Evolutionary conservation across 768 basidiomycete genomes (phyloP), one percentile per base, ranked within the genome.

Genomic region (Tricholoma matsutake): DNA sequence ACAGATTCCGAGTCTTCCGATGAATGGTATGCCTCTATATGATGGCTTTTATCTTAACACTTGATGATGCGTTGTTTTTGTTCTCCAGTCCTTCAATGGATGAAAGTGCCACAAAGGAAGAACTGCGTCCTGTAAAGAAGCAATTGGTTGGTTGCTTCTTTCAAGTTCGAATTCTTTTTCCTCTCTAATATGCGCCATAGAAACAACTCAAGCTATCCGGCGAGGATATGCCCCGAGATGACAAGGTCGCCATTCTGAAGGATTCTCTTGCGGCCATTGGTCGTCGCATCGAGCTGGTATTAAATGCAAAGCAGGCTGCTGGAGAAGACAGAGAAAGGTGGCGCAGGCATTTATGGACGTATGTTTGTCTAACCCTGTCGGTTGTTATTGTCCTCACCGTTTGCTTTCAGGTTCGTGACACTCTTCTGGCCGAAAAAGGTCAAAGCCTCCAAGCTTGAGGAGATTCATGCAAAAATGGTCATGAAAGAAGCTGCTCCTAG

Each of bases 391-490:
- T 55, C 25, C 58, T 56, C 16, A 54, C 56, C 25, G 14, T 56
- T 45, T 60, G 51, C 8, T 60, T 13, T 10, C 68, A 95, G 93
- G 35, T 98, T 98, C 65, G 94, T 97, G 51, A 95, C 94, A 2
- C 81, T 94, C 58, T 98, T 98, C 76, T 98, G 96, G 96, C 96
- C 96, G 5, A 92, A 96, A 80, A 93, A 96, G 75, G 95, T 98
- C 65, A 94, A 91, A 72, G 93, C 94, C 11, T 86, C 85, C 14
- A 97, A 97, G 74, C 78, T 98, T 39, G 92, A 96, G 73, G 94
- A 94, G 70, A 96, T 98, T 47, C 94, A 97, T 68, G 90, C 92
- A 14, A 97, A 97, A 77, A 94, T 97, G 90, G 92, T 93, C 63
- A 89, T 89, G 83, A 92, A 92, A 73, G 91, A 91, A 70, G 83